These are phyloP conservation scores for Hemisphaericaspora lyxosophila DNA, from an alignment of 1,139 yeast species.

Conservation along the genomic window DNA sequence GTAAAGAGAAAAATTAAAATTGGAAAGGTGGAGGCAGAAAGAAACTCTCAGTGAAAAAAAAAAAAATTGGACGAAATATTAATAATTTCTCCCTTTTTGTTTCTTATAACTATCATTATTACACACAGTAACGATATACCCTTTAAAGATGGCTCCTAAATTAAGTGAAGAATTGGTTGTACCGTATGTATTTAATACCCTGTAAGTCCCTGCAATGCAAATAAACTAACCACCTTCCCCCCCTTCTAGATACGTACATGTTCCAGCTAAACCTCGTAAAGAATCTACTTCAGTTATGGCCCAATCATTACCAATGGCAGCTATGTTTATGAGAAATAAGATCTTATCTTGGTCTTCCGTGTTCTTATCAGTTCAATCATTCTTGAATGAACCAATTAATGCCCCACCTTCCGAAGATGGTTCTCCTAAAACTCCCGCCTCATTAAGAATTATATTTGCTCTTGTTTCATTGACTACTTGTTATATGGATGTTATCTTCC, in stretches of 20 bases:
- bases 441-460: conserved; percentile 48
- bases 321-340: conserved; percentile 57
- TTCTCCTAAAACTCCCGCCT: conserved; percentile 40
- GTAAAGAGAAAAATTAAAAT: too few species aligned
- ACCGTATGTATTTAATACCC: conserved; percentile 39
- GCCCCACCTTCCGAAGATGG: conserved; percentile 27
- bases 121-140: conserved; percentile 4
- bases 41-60: not conserved
- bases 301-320: conserved; percentile 69
- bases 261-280: conserved; percentile 48
- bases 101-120: not conserved
- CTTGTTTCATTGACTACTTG: conserved; percentile 49
- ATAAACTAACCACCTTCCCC: too few species aligned
- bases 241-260: conserved; percentile 48
- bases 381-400: conserved; percentile 49
- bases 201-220: too few species aligned
- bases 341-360: conserved; percentile 58
- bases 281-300: conserved; percentile 48
- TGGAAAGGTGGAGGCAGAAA: too few species aligned
- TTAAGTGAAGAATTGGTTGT: conserved; percentile 40
- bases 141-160: conserved; percentile 35
- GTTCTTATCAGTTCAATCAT: conserved; percentile 52
- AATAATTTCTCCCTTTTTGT: not conserved
- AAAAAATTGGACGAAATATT: not conserved
- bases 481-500: conserved; percentile 51